Base-by-base conservation (phyloP, 345 rosid genomes). In the Excoecaria agallocha region DNA sequence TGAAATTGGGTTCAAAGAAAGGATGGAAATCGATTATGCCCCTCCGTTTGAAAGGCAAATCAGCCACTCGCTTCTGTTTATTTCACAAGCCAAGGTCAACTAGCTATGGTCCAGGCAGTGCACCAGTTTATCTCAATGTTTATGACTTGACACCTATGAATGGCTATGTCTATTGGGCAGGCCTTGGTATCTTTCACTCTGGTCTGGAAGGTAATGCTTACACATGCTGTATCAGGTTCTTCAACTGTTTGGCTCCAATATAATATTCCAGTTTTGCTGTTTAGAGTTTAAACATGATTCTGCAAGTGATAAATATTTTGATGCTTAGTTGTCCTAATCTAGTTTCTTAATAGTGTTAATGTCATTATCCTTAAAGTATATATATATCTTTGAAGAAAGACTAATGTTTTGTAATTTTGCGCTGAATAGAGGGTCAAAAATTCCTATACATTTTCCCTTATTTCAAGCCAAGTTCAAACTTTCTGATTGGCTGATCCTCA, bases 121-220 rank as follows among this genome's bases (percentile, higher is more conserved):
- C 79, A 61, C 79, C 83, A 15, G 83, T 80, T 62, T 80, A 71
- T 64, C 76, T 80, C 22, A 80, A 80, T 48, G 83, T 80, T 5
- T 80, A 80, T 68, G 83, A 80, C 73, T 72, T 80, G 79, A 80
- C 83, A 12, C 79, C 83, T n/a, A 80, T 80, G 77, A 80, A 80
- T 37, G 77, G 79, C 66, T 80, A 80, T 15, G 75, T 73, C 66
- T 80, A 80, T 38, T 80, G 83, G 83, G 83, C 79, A 12, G 83
- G 83, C 73, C 67, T 80, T 62, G 83, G 83, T 49, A 80, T 80
- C 83, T 80, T 76, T 65, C 83, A 80, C 77, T 80, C 83, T 16
- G 79, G 83, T 38, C 71, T 80, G 41, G 79, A 80, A 80, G 83
- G 83, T 76, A 71, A 61, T 58, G 50, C 13, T 17, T 20, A 6